Conservation (phyloP, 1,139 yeast species). For the Saccharomyces hybrid region DNA sequence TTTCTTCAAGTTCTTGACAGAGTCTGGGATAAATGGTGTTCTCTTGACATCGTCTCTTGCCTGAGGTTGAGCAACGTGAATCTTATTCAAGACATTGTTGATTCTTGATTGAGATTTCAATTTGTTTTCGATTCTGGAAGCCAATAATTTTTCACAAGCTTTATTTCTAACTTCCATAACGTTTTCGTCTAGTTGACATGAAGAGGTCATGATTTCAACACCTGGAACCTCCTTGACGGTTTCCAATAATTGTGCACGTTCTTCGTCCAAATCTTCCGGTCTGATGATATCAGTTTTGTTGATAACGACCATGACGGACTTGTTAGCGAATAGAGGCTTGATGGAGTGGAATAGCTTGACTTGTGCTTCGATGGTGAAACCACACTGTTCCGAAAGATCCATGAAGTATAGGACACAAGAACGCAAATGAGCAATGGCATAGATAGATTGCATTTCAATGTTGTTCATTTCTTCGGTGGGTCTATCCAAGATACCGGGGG, state of each 20-base stretch:
- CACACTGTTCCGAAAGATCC: conserved; percentile 99
- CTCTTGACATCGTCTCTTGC: conserved; percentile 81
- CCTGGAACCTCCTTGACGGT: conserved; percentile 59
- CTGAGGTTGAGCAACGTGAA: conserved; percentile 87
- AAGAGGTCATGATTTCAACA: conserved; percentile 86
- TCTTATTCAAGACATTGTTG: conserved; percentile 81
- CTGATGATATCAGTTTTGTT: conserved; percentile 88
- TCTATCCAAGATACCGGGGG: conserved; percentile 97
- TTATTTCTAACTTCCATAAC: conserved; percentile 93
- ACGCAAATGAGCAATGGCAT: conserved; percentile 96
- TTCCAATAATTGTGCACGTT: conserved; percentile 63
- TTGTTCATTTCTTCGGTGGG: conserved; percentile 99
- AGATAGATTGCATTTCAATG: conserved; percentile 97
- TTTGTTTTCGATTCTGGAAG: conserved; percentile 94
- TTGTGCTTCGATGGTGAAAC: conserved; percentile 94
- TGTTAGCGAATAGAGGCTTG: conserved; percentile 94
- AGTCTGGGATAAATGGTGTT: conserved; percentile 76
- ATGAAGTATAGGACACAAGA: conserved; percentile 93
- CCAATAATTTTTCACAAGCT: conserved; percentile 92
- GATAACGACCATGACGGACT: conserved; percentile 89
- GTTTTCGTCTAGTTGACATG: conserved; percentile 91
- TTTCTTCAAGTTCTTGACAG: conserved; percentile 48
- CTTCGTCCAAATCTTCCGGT: conserved; percentile 73
- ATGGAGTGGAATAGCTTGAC: conserved; percentile 93
- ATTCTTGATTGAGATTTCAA: conserved; percentile 90